Percentiles rank a stretch among this genome's conserved stretches.
These are phyloP conservation scores for Hippophae gyantsensis DNA, from an alignment of 306 rosid species.

Conservation along the genomic window DNA sequence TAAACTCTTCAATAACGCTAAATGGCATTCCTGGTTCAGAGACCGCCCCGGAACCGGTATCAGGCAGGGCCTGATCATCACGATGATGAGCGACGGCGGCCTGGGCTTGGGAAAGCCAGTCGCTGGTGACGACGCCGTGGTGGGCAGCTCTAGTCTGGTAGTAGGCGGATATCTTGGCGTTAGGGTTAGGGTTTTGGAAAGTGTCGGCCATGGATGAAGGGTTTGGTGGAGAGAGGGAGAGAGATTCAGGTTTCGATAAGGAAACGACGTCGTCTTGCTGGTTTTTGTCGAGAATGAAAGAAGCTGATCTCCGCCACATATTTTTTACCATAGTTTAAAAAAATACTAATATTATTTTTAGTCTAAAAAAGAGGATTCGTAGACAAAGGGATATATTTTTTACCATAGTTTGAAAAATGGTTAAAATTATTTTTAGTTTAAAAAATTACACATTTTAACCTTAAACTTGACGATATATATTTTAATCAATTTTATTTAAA, in stretches of 20 bases:
- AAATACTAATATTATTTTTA: too few relatives aligned
- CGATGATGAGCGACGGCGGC: conserved; percentile 45
- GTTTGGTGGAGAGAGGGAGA: conserved; percentile 25
- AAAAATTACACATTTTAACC: too few relatives aligned
- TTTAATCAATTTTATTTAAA: too few relatives aligned
- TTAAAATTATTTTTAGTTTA: too few relatives aligned
- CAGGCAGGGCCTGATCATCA: conserved; percentile 16
- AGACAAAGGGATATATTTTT: too few relatives aligned
- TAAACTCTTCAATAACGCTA: conserved; percentile 74
- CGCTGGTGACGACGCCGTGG: conserved; percentile 68
- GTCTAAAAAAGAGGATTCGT: too few relatives aligned
- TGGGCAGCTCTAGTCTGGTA: conserved; percentile 68
- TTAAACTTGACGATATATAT: too few relatives aligned
- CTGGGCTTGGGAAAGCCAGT: conserved; percentile 88
- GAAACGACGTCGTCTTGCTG: conserved; percentile 27
- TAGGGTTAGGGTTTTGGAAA: conserved; percentile 24
- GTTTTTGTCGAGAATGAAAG: conserved; percentile 49
- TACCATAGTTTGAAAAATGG: too few relatives aligned
- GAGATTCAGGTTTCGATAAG: conserved; percentile 22
- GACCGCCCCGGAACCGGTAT: not conserved
- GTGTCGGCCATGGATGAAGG: conserved; percentile 27
- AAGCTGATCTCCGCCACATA: conserved; percentile 86
- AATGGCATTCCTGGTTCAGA: conserved; percentile 36
- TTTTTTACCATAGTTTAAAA: too few relatives aligned
- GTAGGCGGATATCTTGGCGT: conserved; percentile 46